A percentile compares a stretch with the other conserved stretches of the same genome.
Conservation (phyloP, 345 rosid genomes). For the Adansonia digitata region DNA sequence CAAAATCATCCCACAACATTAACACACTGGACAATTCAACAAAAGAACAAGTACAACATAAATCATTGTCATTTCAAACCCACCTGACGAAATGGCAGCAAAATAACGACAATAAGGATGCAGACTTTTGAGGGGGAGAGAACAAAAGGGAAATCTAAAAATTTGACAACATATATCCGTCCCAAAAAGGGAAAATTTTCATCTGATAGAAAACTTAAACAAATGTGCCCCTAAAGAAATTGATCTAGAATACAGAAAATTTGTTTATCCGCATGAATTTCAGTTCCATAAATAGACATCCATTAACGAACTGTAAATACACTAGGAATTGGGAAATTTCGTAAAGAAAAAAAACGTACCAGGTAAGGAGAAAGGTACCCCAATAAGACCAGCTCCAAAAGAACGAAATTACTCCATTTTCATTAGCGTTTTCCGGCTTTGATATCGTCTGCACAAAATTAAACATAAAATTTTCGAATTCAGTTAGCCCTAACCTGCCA, state of each 20-base stretch:
- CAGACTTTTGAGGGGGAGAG: background rate
- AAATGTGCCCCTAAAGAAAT: background rate
- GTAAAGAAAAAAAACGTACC: constrained; percentile 40
- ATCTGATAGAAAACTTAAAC: background rate
- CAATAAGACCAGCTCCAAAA: constrained; percentile 99
- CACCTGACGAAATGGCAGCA: background rate
- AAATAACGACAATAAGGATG: background rate
- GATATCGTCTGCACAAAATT: constrained; percentile 42
- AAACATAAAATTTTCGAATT: background rate
- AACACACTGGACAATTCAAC: background rate
- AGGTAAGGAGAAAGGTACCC: constrained; percentile 96
- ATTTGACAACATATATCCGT: background rate
- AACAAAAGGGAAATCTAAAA: background rate
- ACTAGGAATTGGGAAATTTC: background rate
- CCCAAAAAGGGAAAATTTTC: background rate
- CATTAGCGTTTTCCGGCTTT: constrained; percentile 37
- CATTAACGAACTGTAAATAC: background rate
- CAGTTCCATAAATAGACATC: background rate
- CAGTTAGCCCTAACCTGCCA: constrained; percentile 2
- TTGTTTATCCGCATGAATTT: background rate
- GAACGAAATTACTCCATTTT: constrained; percentile 66
- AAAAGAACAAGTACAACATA: background rate
- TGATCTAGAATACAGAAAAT: background rate
- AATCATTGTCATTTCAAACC: background rate
- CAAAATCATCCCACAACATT: background rate